These are phyloP conservation scores for Pseudocercospora fuligena DNA, from an alignment of 2,329 filamentous ascomycete species.

Conservation along the genomic window DNA sequence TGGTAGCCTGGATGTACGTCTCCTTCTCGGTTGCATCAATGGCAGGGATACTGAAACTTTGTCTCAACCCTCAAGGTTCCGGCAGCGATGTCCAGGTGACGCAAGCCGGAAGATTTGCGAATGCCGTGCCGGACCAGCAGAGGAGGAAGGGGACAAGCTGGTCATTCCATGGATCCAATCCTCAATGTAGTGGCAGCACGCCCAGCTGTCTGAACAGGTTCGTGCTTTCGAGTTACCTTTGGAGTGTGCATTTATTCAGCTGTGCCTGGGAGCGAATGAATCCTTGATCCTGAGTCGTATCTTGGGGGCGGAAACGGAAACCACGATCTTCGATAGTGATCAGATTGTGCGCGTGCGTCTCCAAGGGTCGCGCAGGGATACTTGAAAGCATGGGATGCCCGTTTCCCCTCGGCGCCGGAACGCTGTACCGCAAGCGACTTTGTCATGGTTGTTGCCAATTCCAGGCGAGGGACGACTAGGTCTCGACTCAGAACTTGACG, in stretches of 20 bases:
- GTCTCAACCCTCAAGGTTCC: not conserved
- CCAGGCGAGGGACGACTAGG: not conserved
- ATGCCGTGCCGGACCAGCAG: not conserved
- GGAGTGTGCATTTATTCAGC: not conserved
- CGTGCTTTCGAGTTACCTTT: not conserved
- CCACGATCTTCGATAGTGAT: not conserved
- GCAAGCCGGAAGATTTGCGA: not conserved
- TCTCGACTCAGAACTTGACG: not conserved
- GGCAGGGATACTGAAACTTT: not conserved
- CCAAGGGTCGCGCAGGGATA: not conserved
- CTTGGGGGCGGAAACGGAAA: not conserved
- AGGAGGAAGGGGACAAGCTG: not conserved
- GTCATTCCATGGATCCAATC: not conserved
- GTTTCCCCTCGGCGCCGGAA: not conserved
- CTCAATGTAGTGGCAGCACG: not conserved
- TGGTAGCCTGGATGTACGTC: not conserved
- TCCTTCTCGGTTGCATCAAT: not conserved
- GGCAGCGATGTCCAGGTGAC: not conserved
- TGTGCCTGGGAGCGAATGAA: not conserved
- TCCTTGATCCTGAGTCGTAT: not conserved
- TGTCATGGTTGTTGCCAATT: constrained; percentile 5
- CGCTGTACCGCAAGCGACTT: constrained; percentile 4
- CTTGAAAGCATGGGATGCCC: constrained; percentile 5
- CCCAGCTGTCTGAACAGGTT: not conserved
- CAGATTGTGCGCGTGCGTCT: constrained; percentile 5